phyloP scores from a whole-genome alignment of 2,329 filamentous ascomycete genomes.

The Aspergillus nomiae region DNA sequence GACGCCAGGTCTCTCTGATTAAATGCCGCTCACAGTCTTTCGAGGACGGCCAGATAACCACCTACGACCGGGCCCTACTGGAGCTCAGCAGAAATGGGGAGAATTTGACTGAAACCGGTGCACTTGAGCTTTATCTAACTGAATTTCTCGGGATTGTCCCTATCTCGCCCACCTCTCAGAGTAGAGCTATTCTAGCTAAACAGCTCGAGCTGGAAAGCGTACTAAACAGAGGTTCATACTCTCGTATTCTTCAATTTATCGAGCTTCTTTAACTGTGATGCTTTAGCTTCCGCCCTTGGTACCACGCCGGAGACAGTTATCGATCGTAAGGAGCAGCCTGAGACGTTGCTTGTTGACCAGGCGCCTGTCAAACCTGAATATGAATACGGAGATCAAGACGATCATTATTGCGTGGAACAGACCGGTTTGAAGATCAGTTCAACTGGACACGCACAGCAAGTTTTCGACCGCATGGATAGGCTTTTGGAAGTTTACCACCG shows the following conservation, averaged over 20 bases:
- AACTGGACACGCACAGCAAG: slow-evolving; percentile 1
- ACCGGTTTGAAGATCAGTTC: neutral
- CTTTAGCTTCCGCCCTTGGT: neutral
- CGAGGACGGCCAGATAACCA: slow-evolving; percentile 39
- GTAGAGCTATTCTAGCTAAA: slow-evolving; percentile 29
- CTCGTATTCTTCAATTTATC: neutral
- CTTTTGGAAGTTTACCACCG: slow-evolving; percentile 36
- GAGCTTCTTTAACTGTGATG: neutral
- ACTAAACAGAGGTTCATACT: slow-evolving; percentile 27
- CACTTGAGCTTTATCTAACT: slow-evolving; percentile 41
- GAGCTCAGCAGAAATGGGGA: slow-evolving; percentile 35
- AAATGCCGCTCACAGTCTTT: slow-evolving; percentile 37
- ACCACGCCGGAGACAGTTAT: neutral
- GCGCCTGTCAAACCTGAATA: neutral
- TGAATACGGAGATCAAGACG: neutral
- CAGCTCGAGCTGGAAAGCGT: slow-evolving; percentile 29
- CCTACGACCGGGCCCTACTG: slow-evolving; percentile 45
- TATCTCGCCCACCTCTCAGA: slow-evolving; percentile 16
- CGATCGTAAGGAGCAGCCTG: neutral
- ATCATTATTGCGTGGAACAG: neutral
- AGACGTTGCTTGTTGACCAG: neutral
- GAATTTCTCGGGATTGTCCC: slow-evolving; percentile 39
- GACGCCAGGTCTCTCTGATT: slow-evolving; percentile 38
- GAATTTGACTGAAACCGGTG: slow-evolving; percentile 31
- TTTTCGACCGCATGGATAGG: slow-evolving; percentile 10